phyloP scores from a whole-genome alignment of 305 asterid genomes.

The Petunia hybrid region DNA sequence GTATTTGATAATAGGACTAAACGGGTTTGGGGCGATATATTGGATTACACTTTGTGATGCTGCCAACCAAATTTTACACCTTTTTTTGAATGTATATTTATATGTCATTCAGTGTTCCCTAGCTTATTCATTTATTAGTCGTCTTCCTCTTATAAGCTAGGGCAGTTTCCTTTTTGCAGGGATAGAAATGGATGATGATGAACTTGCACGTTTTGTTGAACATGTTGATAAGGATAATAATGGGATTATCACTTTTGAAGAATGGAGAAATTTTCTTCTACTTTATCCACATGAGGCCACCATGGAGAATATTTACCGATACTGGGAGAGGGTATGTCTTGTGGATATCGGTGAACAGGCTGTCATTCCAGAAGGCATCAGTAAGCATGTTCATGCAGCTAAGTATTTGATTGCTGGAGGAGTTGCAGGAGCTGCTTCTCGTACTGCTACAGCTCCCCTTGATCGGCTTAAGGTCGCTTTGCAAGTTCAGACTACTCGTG shows the following conservation, averaged over 20 bases:
- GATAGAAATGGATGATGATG: slow-evolving; percentile 87
- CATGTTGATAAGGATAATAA: slow-evolving; percentile 94
- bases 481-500: slow-evolving; percentile 88
- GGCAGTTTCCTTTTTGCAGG: slow-evolving; percentile 86
- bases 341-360: slow-evolving; percentile 98
- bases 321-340: slow-evolving; percentile 91
- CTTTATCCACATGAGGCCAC: slow-evolving; percentile 98
- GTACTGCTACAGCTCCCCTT: slow-evolving; percentile 95
- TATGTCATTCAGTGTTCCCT: neutral
- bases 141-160: slow-evolving; percentile 71
- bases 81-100: neutral
- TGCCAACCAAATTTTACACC: neutral
- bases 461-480: slow-evolving; percentile 89
- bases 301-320: slow-evolving; percentile 83
- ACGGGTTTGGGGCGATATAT: neutral
- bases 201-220: slow-evolving; percentile 97
- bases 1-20: neutral
- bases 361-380: slow-evolving; percentile 93
- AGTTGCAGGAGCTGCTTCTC: slow-evolving; percentile 97
- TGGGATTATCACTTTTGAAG: slow-evolving; percentile 96
- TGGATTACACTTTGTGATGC: neutral
- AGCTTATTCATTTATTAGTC: slow-evolving; percentile 30
- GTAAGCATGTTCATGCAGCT: slow-evolving; percentile 80
- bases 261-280: slow-evolving; percentile 95
- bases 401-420: slow-evolving; percentile 96